phyloP scores from a whole-genome alignment of 2,329 filamentous ascomycete genomes.

The Colletotrichum neosansevieriae region DNA sequence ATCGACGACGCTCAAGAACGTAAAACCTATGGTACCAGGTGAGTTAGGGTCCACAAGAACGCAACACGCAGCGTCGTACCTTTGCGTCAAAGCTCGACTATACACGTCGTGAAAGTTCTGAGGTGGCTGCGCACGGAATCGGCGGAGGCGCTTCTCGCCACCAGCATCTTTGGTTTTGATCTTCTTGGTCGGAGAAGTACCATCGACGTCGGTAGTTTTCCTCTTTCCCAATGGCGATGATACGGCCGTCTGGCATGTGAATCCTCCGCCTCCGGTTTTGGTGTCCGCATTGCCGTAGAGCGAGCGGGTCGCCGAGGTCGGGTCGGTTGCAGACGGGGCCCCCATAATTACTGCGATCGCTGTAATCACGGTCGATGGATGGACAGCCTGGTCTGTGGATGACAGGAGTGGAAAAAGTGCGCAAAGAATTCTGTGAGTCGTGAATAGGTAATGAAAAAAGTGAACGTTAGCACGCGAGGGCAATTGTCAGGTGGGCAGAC shows the following conservation, averaged over 20 bases:
- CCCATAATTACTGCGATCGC: slow-evolving; percentile 4
- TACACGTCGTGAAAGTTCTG: slow-evolving; percentile 53
- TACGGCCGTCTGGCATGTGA: background rate
- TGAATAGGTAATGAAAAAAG: no score
- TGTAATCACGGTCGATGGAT: background rate
- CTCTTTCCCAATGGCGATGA: slow-evolving; percentile 13
- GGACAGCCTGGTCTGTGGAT: background rate
- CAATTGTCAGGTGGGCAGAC: no score
- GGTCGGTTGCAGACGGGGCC: background rate
- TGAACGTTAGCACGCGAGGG: no score
- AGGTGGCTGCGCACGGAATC: slow-evolving; percentile 50
- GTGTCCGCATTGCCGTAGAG: background rate
- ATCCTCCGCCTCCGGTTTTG: background rate
- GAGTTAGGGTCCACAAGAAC: slow-evolving; percentile 14
- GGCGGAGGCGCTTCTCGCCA: slow-evolving; percentile 52
- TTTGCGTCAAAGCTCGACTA: slow-evolving; percentile 54
- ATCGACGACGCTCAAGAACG: slow-evolving; percentile 55
- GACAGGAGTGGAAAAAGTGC: background rate
- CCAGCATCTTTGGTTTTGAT: slow-evolving; percentile 1
- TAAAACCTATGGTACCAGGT: slow-evolving; percentile 51
- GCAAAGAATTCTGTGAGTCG: no score
- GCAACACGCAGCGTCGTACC: slow-evolving; percentile 42
- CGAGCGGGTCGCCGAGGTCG: background rate
- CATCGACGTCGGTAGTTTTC: background rate
- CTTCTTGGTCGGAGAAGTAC: slow-evolving; percentile 1